These are phyloP conservation scores for Neopestalotiopsis sp. DNA, from an alignment of 2,329 filamentous ascomycete genomes.

Conservation along the genomic window DNA sequence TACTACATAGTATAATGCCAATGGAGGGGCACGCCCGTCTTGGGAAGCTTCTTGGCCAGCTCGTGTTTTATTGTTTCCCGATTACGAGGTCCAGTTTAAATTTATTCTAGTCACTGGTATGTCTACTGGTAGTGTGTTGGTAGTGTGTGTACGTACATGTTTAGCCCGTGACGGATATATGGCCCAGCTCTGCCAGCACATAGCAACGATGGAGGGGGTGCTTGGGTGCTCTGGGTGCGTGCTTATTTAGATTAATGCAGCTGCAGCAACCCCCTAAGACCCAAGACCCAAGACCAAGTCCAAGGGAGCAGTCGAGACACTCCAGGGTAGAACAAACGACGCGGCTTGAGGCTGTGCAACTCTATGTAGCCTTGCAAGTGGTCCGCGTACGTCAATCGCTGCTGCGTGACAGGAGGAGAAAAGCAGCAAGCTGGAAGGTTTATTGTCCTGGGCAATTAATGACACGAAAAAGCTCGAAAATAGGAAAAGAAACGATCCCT, in stretches of 20 bases:
- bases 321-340: constrained; percentile 2
- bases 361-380: constrained; percentile 1
- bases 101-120: background rate
- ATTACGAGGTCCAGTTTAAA: background rate
- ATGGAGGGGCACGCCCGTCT: background rate
- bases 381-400: background rate
- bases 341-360: constrained; percentile 10
- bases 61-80: background rate
- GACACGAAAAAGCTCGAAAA: background rate
- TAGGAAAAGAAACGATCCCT: background rate
- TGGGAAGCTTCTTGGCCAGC: background rate
- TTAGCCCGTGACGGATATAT: constrained; percentile 4
- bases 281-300: too few relatives aligned
- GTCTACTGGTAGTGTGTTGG: background rate
- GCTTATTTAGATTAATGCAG: background rate
- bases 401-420: background rate
- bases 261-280: background rate
- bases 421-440: background rate
- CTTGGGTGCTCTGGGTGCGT: background rate
- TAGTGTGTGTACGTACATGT: background rate
- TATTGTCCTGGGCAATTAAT: background rate
- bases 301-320: background rate
- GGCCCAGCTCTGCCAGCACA: background rate
- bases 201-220: background rate
- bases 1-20: background rate